Conservation (phyloP, 306 rosid species). For the Glycine latifolia region DNA sequence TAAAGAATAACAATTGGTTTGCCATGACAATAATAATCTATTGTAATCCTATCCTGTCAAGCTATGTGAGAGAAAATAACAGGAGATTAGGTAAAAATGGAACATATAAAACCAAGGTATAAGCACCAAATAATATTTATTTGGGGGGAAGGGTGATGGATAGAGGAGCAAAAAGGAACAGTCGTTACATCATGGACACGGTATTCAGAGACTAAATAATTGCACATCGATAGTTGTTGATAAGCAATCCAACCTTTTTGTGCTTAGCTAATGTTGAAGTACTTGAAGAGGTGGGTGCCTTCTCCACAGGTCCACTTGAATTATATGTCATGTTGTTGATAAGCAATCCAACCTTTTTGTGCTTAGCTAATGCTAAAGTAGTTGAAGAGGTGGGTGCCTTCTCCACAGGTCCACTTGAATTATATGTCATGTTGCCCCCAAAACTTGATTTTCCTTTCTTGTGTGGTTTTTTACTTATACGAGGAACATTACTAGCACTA, state of each 20-base stretch:
- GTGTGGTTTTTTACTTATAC: conserved; percentile 55
- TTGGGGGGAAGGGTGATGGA: neutral
- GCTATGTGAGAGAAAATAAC: neutral
- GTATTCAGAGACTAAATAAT: conserved; percentile 19
- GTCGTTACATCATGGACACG: conserved; percentile 15
- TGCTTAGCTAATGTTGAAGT: conserved; percentile 44
- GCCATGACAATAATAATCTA: neutral
- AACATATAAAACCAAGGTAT: neutral
- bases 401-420: conserved; percentile 58
- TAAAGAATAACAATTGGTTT: no score
- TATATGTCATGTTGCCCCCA: conserved; percentile 52
- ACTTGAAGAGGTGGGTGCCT: conserved; percentile 43
- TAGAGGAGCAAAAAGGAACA: conserved; percentile 10
- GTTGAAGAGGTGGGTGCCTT: conserved; percentile 46
- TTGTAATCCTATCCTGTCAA: conserved; percentile 4
- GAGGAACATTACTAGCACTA: conserved; percentile 52
- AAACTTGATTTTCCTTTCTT: conserved; percentile 55
- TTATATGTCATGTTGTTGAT: conserved; percentile 42
- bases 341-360: conserved; percentile 55
- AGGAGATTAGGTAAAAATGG: neutral
- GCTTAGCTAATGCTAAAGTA: conserved; percentile 45
- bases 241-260: conserved; percentile 55
- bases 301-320: conserved; percentile 61
- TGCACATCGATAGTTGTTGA: neutral
- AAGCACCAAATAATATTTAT: conserved; percentile 3